These are phyloP conservation scores for Sporothrix protearum DNA, from an alignment of 2,329 filamentous ascomycete species.

Conservation along the genomic window DNA sequence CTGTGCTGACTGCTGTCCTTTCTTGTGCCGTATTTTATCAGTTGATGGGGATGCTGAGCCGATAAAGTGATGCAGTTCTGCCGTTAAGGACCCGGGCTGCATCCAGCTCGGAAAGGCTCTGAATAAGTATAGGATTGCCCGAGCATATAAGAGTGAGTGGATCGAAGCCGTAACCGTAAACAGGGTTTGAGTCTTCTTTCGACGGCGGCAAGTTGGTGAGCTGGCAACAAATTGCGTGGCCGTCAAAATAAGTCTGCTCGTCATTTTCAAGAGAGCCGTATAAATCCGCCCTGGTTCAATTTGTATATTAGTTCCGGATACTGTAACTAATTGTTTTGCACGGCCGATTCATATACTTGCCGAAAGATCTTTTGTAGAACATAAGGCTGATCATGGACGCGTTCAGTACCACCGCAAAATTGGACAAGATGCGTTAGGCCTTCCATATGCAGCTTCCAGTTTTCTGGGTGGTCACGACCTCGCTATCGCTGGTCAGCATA, in stretches of 20 bases:
- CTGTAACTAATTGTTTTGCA: neutral
- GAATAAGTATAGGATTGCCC: neutral
- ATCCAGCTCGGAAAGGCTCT: neutral
- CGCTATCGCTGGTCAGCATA: neutral
- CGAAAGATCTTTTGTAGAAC: conserved; percentile 21
- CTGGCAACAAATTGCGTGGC: neutral
- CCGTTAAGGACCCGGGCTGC: neutral
- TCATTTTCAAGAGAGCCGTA: conserved; percentile 18
- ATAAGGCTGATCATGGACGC: conserved; percentile 4
- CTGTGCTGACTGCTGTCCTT: neutral
- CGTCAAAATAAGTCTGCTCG: conserved; percentile 14
- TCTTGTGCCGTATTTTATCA: neutral
- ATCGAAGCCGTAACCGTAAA: neutral
- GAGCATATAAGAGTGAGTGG: neutral
- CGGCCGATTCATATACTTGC: neutral
- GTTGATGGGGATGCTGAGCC: neutral
- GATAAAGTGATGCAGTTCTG: neutral
- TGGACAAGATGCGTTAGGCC: conserved; percentile 18
- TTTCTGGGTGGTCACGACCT: neutral
- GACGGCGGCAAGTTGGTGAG: neutral
- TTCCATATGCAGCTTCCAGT: conserved; percentile 21
- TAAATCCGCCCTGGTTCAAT: conserved; percentile 17
- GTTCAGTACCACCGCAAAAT: conserved; percentile 11
- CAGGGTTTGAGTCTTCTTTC: neutral
- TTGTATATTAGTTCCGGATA: neutral